Evolutionary conservation across 2,329 filamentous ascomycete genomes (phyloP).

Genomic region (Trichoderma simmonsii): DNA sequence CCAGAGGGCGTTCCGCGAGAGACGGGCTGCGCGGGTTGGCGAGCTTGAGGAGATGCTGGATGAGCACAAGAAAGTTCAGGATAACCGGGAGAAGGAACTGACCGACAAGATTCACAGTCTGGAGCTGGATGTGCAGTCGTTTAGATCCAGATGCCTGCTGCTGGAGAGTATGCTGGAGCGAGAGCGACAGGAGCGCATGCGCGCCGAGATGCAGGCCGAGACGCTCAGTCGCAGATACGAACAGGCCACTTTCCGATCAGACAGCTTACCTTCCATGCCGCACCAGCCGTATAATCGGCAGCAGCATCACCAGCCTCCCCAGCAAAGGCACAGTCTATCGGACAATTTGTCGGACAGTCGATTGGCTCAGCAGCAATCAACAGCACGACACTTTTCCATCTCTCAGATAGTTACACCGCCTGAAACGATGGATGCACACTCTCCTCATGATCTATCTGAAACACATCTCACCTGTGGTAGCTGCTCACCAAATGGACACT

Average conservation of each 20-base stretch:
- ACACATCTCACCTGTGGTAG: constrained; percentile 51
- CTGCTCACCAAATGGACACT: constrained; percentile 51
- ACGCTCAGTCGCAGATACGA: constrained; percentile 32
- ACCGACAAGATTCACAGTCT: constrained; percentile 57
- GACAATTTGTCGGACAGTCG: constrained; percentile 29
- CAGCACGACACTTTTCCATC: constrained; percentile 48
- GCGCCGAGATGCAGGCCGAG: constrained; percentile 41
- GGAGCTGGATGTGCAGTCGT: constrained; percentile 64
- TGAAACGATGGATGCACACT: constrained; percentile 36
- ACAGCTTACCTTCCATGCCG: constrained; percentile 27
- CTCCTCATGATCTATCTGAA: constrained; percentile 29
- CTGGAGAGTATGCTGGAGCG: constrained; percentile 63
- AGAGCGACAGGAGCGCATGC: constrained; percentile 50
- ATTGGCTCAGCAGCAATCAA: constrained; percentile 26
- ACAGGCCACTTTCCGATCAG: constrained; percentile 29
- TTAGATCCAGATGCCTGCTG: constrained; percentile 58
- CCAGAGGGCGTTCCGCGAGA: constrained; percentile 84
- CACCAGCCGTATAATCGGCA: constrained; percentile 28
- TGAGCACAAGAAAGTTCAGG: constrained; percentile 55
- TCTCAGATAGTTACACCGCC: constrained; percentile 57
- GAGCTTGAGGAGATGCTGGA: constrained; percentile 68
- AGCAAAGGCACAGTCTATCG: constrained; percentile 29
- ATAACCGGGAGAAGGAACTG: constrained; percentile 56
- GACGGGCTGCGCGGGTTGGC: constrained; percentile 78
- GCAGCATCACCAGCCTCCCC: constrained; percentile 28